Evolutionary conservation across 139 green algal species (phyloP).

Genomic region (Nannochloris sp.): DNA sequence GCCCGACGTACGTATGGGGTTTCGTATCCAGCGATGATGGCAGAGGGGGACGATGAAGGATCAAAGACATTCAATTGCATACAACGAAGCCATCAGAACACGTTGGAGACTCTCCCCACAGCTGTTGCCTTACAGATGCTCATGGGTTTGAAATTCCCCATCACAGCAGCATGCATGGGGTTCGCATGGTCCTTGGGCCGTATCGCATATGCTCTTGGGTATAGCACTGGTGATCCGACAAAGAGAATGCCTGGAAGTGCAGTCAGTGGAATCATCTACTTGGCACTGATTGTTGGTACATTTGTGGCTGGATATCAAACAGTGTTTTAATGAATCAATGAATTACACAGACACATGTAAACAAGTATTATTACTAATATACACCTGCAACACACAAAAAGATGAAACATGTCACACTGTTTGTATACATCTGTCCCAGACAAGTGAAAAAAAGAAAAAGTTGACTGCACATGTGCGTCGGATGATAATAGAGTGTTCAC

Average conservation of each 20-base stretch:
- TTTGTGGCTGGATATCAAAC: constrained; percentile 1
- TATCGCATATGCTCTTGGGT: constrained; percentile 14
- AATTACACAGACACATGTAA: too few relatives aligned
- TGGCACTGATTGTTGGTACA: constrained; percentile 9
- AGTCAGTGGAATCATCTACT: constrained; percentile 5
- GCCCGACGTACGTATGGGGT: constrained; percentile 7
- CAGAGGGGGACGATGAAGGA: not conserved
- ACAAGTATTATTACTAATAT: too few relatives aligned
- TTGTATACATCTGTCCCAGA: too few relatives aligned
- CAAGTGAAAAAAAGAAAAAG: too few relatives aligned
- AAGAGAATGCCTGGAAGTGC: constrained; percentile 8
- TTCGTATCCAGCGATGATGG: constrained; percentile 12
- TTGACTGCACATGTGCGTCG: too few relatives aligned
- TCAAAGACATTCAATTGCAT: constrained; percentile 24
- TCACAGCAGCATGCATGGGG: constrained; percentile 12
- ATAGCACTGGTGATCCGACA: constrained; percentile 15
- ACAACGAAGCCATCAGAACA: constrained; percentile 26
- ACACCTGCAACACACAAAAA: too few relatives aligned
- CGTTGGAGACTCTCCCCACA: constrained; percentile 9
- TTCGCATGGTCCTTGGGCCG: not conserved
- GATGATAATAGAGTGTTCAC: not conserved
- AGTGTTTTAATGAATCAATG: not conserved
- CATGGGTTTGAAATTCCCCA: constrained; percentile 19
- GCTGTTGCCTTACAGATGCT: constrained; percentile 5
- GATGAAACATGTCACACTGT: too few relatives aligned